Percentiles rank a stretch among this genome's conserved stretches.
These are phyloP conservation scores for Ogataea ganodermae DNA, from an alignment of 805 yeast species.

Conservation along the genomic window DNA sequence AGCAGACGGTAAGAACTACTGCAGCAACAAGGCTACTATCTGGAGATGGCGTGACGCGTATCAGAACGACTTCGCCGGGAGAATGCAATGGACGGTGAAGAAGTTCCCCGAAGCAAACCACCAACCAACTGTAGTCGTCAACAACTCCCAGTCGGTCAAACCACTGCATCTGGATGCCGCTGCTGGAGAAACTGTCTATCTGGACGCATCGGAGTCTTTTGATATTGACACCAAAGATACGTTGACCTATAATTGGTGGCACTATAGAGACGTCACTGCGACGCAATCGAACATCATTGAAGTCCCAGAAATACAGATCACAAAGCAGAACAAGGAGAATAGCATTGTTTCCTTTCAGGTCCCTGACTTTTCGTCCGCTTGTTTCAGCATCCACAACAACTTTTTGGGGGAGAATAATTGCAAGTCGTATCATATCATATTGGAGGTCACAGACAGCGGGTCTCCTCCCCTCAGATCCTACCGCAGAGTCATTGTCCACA, in stretches of 20 bases:
- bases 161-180: slow-evolving; percentile 22
- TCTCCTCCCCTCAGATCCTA: slow-evolving; percentile 17
- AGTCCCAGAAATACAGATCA: slow-evolving; percentile 23
- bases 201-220: slow-evolving; percentile 31
- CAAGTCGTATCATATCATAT: slow-evolving; percentile 27
- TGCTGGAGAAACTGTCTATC: slow-evolving; percentile 17
- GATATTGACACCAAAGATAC: slow-evolving; percentile 25
- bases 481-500: slow-evolving; percentile 18
- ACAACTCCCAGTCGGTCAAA: slow-evolving; percentile 23
- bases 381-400: slow-evolving; percentile 10
- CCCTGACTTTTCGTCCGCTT: slow-evolving; percentile 16
- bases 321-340: slow-evolving; percentile 11
- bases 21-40: slow-evolving; percentile 32
- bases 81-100: slow-evolving; percentile 37
- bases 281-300: slow-evolving; percentile 28
- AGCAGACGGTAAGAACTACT: slow-evolving; percentile 17
- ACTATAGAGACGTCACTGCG: slow-evolving; percentile 28
- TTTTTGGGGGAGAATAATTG: slow-evolving; percentile 15
- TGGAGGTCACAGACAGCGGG: slow-evolving; percentile 22
- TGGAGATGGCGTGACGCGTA: slow-evolving; percentile 39
- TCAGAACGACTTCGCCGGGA: slow-evolving; percentile 34
- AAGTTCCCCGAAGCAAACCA: slow-evolving; percentile 29
- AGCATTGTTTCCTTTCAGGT: slow-evolving; percentile 18
- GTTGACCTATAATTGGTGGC: slow-evolving; percentile 30
- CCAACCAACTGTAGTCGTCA: slow-evolving; percentile 29